Percentiles rank a stretch among this genome's conserved stretches.
These are phyloP conservation scores for Avicennia marina DNA, from an alignment of 257 asterid species.

Conservation along the genomic window DNA sequence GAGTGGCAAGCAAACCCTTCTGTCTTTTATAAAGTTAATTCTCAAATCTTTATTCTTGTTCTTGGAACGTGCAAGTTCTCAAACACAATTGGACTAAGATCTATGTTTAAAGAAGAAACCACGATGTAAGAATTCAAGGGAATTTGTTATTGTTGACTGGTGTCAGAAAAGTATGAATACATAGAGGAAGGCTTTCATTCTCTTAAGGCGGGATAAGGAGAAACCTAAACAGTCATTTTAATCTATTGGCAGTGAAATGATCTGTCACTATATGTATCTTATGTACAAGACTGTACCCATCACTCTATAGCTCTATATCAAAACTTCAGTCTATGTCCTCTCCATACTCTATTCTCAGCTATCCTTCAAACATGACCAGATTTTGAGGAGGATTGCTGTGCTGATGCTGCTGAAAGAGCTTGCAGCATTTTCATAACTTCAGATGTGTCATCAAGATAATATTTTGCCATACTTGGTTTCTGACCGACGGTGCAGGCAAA, in stretches of 20 bases:
- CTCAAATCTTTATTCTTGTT: no score
- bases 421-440: slow-evolving; percentile 74
- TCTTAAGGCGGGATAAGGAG: no score
- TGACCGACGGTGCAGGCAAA: slow-evolving; percentile 90
- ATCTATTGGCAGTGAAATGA: not conserved
- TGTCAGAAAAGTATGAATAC: slow-evolving; percentile 14
- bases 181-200: not conserved
- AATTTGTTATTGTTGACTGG: slow-evolving; percentile 1
- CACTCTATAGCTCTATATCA: not conserved
- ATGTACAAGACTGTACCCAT: slow-evolving; percentile 21
- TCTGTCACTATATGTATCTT: slow-evolving; percentile 14
- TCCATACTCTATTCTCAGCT: no score
- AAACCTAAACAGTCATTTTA: not conserved
- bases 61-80: no score
- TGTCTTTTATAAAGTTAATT: no score
- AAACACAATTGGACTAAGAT: no score
- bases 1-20: no score
- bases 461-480: slow-evolving; percentile 91
- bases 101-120: not conserved
- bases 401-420: slow-evolving; percentile 51
- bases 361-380: slow-evolving; percentile 27
- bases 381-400: slow-evolving; percentile 13
- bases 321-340: not conserved
- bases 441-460: slow-evolving; percentile 67
- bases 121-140: slow-evolving; percentile 1